Percentiles rank a stretch among this genome's conserved stretches.
phyloP scores from a whole-genome alignment of 2,329 filamentous ascomycete species.

The Chrysoporthe deuterocubensis region DNA sequence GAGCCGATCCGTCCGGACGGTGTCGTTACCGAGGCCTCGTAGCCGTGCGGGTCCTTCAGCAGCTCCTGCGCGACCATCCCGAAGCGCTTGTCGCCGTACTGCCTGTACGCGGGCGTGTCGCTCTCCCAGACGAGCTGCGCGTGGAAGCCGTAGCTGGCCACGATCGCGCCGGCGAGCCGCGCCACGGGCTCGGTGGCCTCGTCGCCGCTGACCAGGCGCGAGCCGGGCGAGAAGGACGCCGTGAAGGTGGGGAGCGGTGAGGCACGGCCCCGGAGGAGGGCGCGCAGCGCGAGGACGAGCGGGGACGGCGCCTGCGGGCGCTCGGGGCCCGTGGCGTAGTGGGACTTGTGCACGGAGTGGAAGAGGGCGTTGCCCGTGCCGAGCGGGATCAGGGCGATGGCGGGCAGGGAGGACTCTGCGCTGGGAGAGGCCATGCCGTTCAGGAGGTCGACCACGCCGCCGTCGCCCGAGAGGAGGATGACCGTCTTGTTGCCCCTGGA shows the following conservation, averaged over 20 bases:
- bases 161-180: slow-evolving; percentile 74
- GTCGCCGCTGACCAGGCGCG: slow-evolving; percentile 46
- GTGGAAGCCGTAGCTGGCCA: slow-evolving; percentile 89
- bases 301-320: slow-evolving; percentile 40
- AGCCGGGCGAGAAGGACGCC: slow-evolving; percentile 63
- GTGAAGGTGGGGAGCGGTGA: slow-evolving; percentile 64
- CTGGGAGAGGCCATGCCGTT: slow-evolving; percentile 57
- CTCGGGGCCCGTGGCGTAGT: slow-evolving; percentile 45
- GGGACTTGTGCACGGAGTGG: slow-evolving; percentile 63
- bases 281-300: slow-evolving; percentile 50
- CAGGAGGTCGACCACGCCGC: slow-evolving; percentile 80
- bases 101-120: slow-evolving; percentile 80
- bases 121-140: slow-evolving; percentile 88
- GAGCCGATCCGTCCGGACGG: background rate
- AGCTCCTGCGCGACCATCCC: slow-evolving; percentile 81
- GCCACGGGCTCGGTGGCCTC: slow-evolving; percentile 34
- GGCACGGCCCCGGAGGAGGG: slow-evolving; percentile 62
- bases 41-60: slow-evolving; percentile 59
- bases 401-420: slow-evolving; percentile 39
- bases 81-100: slow-evolving; percentile 78
- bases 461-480: slow-evolving; percentile 84
- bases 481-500: slow-evolving; percentile 58
- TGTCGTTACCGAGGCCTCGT: slow-evolving; percentile 49
- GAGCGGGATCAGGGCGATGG: slow-evolving; percentile 60
- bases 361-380: slow-evolving; percentile 70